These are phyloP conservation scores for Rhizopogon rudus DNA, from an alignment of 768 basidiomycete genomes.

Conservation along the genomic window DNA sequence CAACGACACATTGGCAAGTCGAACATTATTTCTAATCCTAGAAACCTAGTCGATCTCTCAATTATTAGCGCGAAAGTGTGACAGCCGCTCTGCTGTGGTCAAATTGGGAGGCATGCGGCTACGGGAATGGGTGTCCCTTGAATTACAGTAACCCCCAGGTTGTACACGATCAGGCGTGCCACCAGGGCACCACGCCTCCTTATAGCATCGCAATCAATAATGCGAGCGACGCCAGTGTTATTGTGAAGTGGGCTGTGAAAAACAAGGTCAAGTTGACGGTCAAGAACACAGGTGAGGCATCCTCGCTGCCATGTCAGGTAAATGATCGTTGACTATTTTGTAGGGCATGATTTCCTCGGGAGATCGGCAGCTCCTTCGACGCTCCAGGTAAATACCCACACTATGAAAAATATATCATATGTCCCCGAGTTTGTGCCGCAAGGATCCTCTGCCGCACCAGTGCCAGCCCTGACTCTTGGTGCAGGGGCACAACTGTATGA, in stretches of 20 bases:
- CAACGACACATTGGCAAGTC: slow-evolving; percentile 6
- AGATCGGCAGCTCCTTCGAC: slow-evolving; percentile 20
- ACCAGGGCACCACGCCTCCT: slow-evolving; percentile 17
- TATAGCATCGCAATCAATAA: slow-evolving; percentile 13
- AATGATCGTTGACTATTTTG: not conserved
- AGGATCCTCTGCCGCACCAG: slow-evolving; percentile 11
- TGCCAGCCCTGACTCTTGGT: slow-evolving; percentile 14
- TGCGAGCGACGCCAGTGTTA: slow-evolving; percentile 15
- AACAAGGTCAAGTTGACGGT: slow-evolving; percentile 16
- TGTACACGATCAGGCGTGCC: slow-evolving; percentile 5
- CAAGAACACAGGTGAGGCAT: slow-evolving; percentile 16
- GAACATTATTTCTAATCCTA: not conserved
- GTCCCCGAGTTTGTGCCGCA: slow-evolving; percentile 12
- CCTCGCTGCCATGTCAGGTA: not conserved
- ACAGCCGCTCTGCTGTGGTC: slow-evolving; percentile 16
- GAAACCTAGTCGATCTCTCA: not conserved
- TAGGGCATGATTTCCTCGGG: slow-evolving; percentile 19
- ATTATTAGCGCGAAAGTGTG: slow-evolving; percentile 12
- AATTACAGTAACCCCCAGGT: slow-evolving; percentile 15
- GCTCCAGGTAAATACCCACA: slow-evolving; percentile 19
- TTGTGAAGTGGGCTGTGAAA: slow-evolving; percentile 16
- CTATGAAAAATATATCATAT: slow-evolving; percentile 9
- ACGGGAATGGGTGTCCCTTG: slow-evolving; percentile 12
- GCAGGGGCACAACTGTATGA: slow-evolving; percentile 12
- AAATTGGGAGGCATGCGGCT: slow-evolving; percentile 20